Evolutionary conservation across 176 grass and related monocot species (phyloP), one percentile per base, ranked within the genome.

Genomic region (Carex kokanica): DNA sequence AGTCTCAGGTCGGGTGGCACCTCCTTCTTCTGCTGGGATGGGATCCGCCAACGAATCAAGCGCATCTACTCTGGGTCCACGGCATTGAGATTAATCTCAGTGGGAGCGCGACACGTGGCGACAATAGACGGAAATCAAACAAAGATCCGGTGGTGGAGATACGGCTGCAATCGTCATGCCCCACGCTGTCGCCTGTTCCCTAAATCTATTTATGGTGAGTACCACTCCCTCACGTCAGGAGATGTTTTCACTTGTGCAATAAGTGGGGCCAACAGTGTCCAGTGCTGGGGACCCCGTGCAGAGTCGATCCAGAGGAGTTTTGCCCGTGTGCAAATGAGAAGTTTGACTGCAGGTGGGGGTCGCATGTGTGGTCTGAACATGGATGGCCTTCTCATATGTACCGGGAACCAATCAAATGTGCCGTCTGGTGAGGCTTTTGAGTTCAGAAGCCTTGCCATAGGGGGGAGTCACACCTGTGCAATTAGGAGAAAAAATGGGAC

Each of bases 21-120:
- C 65, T 78, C 87, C 60, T 88, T 97, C 66, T 92, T 94, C 83
- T 94, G 92, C 81, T 98, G 92, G 95, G 80, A 85, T 41, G 58
- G 87, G 5, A 25, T 68, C 0, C n/a, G 25, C 8, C 32, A 13
- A 16, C 31, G 5, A 67, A 47, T 72, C 57, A 83, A 51, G 38
- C 87, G 92, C 6, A 34, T 97, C n/a, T 97, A 94, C 87, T 62
- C 75, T 64, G 87, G 90, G 0, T 0, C 85, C 2, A 10, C 0
- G 0, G 1, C 4, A 5, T 61, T 94, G n/a, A 0, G 11, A 0
- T 83, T 83, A 36, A 83, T 97, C 78, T 29, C 90, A 75, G 94
- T 94, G 17, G 94, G 94, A 6, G 88, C 47, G 2, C 61, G 31
- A 60, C 90, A 97, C 4, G 58, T 97, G 69, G 88, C 92, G 0